Base-by-base conservation (phyloP, 108 stramenopile species). In the Skeletonema costatum region DNA sequence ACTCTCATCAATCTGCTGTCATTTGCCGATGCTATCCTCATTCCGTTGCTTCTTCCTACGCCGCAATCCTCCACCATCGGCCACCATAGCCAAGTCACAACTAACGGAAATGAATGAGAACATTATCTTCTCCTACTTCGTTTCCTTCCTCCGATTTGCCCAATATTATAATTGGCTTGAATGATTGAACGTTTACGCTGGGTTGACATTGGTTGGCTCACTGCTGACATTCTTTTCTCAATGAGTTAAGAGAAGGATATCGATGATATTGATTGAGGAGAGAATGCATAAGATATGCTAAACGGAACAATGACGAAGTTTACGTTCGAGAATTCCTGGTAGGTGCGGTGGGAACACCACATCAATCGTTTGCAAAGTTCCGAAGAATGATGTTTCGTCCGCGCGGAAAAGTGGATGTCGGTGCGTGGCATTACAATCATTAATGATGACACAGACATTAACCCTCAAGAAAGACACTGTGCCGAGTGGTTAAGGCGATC, bases 401-500 rank as follows among this genome's bases (percentile, higher is more conserved):
- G 25, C 25, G 25, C 25, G 25, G 25, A 25, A 25, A 25, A 25
- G 25, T 25, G 25, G 25, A 0, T 25, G 25, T 25, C 0, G 25
- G 25, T n/a, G n/a, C n/a, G 25, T 25, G 0, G 25, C 25, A 25
- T 25, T 25, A 0, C 25, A 25, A 0, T 25, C 25, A 25, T 25
- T 25, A 25, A 0, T 25, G 25, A n/a, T 25, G 25, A 25, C 25
- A 25, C 25, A n/a, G 25, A 25, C 25, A 0, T 0, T 25, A 25
- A 25, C 25, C 25, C 0, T 25, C 25, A 25, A 25, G 25, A 25
- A 0, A 11, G 79, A 80, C 85, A 87, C 86, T 71, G 82, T 90
- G 89, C 89, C 89, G 89, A 90, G 89, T 80, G 89, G 89, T 90
- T 89, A 89, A 89, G 89, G 89, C 87, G 89, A 86, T 80, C 65